Evolutionary conservation across 768 basidiomycete genomes (phyloP).

Genomic region (Dictyophora rubrovolvata): DNA sequence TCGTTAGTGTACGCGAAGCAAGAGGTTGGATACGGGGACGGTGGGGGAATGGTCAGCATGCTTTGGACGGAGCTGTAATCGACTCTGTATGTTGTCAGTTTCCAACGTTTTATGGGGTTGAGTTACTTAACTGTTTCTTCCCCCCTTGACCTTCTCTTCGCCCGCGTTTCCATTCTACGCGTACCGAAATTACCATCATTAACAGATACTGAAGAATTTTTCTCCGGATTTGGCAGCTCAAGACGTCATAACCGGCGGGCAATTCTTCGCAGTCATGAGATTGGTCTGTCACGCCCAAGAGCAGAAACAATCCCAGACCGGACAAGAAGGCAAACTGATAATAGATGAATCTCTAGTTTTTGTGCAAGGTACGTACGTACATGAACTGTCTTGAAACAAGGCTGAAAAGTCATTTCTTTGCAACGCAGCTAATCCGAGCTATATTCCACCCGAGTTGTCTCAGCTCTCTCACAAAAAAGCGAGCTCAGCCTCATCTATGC

Average conservation of each 20-base stretch:
- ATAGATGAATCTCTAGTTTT: constrained; percentile 62
- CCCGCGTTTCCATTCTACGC: not conserved
- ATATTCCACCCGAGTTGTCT: not conserved
- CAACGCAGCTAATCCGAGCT: constrained; percentile 4
- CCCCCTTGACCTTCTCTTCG: not conserved
- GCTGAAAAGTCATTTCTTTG: not conserved
- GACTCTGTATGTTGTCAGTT: constrained; percentile 41
- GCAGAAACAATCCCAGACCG: not conserved
- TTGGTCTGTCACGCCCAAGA: constrained; percentile 52
- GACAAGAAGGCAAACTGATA: constrained; percentile 38
- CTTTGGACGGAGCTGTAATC: constrained; percentile 37
- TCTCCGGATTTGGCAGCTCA: constrained; percentile 40
- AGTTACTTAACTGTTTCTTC: not conserved
- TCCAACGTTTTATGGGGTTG: not conserved
- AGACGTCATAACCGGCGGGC: constrained; percentile 52
- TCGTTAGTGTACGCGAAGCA: constrained; percentile 52
- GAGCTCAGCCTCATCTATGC: not conserved
- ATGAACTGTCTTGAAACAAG: too few species aligned
- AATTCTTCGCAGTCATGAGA: constrained; percentile 68
- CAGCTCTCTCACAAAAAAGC: not conserved
- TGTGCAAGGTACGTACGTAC: constrained; percentile 50
- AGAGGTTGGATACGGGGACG: constrained; percentile 69
- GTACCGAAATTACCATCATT: not conserved
- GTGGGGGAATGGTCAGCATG: constrained; percentile 31
- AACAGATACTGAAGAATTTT: constrained; percentile 58